These are phyloP conservation scores for Casuarina cunninghamiana DNA, from an alignment of 306 rosid genomes.

Conservation along the genomic window DNA sequence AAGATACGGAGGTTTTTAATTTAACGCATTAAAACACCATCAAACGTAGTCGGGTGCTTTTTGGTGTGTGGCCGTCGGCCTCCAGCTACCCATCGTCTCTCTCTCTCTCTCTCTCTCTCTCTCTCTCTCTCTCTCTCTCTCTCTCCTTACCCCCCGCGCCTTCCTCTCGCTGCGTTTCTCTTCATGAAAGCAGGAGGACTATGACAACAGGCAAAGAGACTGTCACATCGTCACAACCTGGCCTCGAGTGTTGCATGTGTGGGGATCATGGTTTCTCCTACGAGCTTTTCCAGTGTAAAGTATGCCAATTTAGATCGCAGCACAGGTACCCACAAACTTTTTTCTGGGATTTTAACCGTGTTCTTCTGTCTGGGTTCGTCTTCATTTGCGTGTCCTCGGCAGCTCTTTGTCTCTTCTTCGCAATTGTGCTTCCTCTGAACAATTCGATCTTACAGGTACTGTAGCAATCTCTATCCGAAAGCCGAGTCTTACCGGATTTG, in stretches of 20 bases:
- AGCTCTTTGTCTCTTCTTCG: background rate
- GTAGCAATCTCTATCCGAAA: slow-evolving; percentile 82
- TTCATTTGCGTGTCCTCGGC: background rate
- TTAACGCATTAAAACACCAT: background rate
- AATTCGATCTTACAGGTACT: slow-evolving; percentile 51
- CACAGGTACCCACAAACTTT: slow-evolving; percentile 54
- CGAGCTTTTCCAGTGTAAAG: slow-evolving; percentile 78
- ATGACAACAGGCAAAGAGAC: slow-evolving; percentile 49
- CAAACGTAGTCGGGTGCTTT: slow-evolving; percentile 34
- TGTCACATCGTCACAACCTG: slow-evolving; percentile 15
- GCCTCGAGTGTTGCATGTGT: slow-evolving; percentile 92
- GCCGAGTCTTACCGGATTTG: slow-evolving; percentile 53
- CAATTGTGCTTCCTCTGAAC: background rate
- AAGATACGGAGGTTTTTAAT: slow-evolving; percentile 15
- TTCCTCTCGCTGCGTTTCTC: too few relatives aligned
- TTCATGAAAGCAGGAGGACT: slow-evolving; percentile 20
- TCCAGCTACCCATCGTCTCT: background rate
- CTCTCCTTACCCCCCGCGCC: too few relatives aligned
- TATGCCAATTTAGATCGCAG: slow-evolving; percentile 95
- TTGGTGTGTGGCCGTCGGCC: slow-evolving; percentile 39
- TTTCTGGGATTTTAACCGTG: background rate
- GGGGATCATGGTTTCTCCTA: slow-evolving; percentile 89
- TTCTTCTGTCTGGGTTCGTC: background rate
- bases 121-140: slow-evolving; percentile 1
- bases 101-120: slow-evolving; percentile 18